Evolutionary conservation across 2,329 filamentous ascomycete species (phyloP), one percentile per base, ranked within the genome.

Genomic region (Monilinia polystroma): DNA sequence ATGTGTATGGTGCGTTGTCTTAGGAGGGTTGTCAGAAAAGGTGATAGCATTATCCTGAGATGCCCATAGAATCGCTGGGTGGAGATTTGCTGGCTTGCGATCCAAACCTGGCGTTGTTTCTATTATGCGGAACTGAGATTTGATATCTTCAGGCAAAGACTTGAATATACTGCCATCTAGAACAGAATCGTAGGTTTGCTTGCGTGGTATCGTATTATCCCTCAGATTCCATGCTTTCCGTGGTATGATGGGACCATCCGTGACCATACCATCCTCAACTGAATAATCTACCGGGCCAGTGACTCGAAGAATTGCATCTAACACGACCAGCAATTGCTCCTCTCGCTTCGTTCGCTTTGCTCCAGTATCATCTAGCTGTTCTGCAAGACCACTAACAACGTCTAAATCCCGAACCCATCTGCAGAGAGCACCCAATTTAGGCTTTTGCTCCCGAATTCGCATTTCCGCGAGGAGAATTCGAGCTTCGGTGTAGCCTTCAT

Each of bases 381-480:
- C 85, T 4, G 86, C 86, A 10, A 90, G 77, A 1, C 87, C 87
- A 70, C 85, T 89, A 60, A 90, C 85, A 32, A 90, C 85, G 72
- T 91, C 88, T 35, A 91, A 79, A 73, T 90, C 88, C 67, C 89
- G 83, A 5, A 91, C 88, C 89, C 89, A 91, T 66, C 89, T 85
- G 75, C 88, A 90, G 10, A 91, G 77, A 1, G 88, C 87, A 26
- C 89, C 89, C 0, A 91, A 78, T 71, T 89, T 89, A 0, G 88
- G 88, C 23, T 84, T 82, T 69, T 90, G 83, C 3, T 81, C 79
- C n/a, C 88, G 80, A 23, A 91, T 86, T 41, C 84, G 82, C 88
- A 91, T 91, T 78, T 91, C 88, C 0, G 88, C 84, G 1, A 91
- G 81, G 18, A 90, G 75, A 20, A 91, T 82, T 63, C 82, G 82